A percentile compares a stretch with the other conserved stretches of the same genome.
Conservation (phyloP, 805 yeast genomes). For the Pichia membranifaciens region DNA sequence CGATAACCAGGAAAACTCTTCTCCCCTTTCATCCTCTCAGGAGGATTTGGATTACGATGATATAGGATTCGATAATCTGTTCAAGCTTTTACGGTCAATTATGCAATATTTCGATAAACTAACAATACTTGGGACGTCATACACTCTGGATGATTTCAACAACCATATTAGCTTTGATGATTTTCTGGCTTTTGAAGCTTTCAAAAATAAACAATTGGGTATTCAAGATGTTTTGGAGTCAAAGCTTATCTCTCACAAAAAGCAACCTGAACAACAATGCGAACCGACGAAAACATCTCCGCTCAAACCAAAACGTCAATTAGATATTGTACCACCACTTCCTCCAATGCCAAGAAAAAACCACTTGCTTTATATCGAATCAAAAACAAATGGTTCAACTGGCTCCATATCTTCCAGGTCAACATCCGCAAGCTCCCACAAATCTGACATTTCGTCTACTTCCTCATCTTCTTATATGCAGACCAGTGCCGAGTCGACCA, state of each 20-base stretch:
- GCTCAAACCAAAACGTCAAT: background rate
- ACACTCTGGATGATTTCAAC: slow-evolving; percentile 20
- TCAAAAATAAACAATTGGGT: slow-evolving; percentile 15
- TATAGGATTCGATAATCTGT: slow-evolving; percentile 28
- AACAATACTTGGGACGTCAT: slow-evolving; percentile 14
- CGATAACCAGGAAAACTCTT: slow-evolving; percentile 16
- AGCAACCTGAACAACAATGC: background rate
- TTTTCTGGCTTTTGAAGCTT: slow-evolving; percentile 22
- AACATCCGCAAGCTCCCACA: slow-evolving; percentile 5
- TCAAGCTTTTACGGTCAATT: slow-evolving; percentile 25
- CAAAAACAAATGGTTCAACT: background rate
- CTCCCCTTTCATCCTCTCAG: background rate
- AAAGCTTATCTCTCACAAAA: background rate
- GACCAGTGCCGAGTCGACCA: slow-evolving; percentile 4
- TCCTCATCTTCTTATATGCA: background rate
- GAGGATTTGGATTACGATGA: slow-evolving; percentile 19
- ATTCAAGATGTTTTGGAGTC: slow-evolving; percentile 8
- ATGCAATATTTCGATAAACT: slow-evolving; percentile 21
- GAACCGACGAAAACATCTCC: background rate
- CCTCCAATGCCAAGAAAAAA: slow-evolving; percentile 14
- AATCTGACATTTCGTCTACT: background rate
- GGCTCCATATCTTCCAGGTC: background rate
- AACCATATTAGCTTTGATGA: slow-evolving; percentile 24
- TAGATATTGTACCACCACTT: background rate
- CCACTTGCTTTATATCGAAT: slow-evolving; percentile 6